Evolutionary conservation across 495 filamentous ascomycete genomes (phyloP).

Genomic region (Aspergillus hancockii): DNA sequence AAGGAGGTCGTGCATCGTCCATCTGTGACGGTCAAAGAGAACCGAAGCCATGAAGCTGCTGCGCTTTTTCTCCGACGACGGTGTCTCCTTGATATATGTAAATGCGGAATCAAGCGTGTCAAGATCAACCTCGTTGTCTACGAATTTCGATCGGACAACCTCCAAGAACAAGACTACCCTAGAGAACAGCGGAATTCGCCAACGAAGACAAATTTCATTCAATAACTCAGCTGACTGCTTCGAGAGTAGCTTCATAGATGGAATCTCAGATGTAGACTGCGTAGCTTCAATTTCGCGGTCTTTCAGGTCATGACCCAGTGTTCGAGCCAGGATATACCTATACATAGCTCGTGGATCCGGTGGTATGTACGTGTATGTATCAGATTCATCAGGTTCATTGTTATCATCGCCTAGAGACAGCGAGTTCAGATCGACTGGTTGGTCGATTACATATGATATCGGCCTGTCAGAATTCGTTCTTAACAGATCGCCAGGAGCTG

Average conservation of each 20-base stretch:
- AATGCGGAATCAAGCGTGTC: constrained; percentile 83
- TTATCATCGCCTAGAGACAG: constrained; percentile 63
- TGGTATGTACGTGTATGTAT: constrained; percentile 84
- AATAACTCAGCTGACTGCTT: constrained; percentile 81
- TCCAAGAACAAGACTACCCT: constrained; percentile 82
- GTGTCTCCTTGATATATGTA: constrained; percentile 72
- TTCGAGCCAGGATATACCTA: constrained; percentile 72
- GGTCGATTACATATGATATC: constrained; percentile 70
- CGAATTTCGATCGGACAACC: constrained; percentile 78
- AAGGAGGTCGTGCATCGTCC: constrained; percentile 79
- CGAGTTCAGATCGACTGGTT: constrained; percentile 73
- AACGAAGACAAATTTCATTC: constrained; percentile 80
- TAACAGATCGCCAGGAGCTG: constrained; percentile 59
- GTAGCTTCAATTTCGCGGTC: constrained; percentile 56
- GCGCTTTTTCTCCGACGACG: constrained; percentile 55
- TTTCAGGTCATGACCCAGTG: constrained; percentile 66
- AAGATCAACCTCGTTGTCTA: constrained; percentile 79
- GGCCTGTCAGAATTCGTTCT: constrained; percentile 52
- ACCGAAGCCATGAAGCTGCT: constrained; percentile 46
- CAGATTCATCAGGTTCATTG: constrained; percentile 45
- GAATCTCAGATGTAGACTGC: constrained; percentile 52
- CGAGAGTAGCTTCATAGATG: constrained; percentile 68
- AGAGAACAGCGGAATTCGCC: constrained; percentile 86
- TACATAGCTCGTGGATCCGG: constrained; percentile 80
- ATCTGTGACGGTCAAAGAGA: constrained; percentile 61